Conservation (phyloP, 2,329 filamentous ascomycete species). For the Colletotrichum cuscutae region DNA sequence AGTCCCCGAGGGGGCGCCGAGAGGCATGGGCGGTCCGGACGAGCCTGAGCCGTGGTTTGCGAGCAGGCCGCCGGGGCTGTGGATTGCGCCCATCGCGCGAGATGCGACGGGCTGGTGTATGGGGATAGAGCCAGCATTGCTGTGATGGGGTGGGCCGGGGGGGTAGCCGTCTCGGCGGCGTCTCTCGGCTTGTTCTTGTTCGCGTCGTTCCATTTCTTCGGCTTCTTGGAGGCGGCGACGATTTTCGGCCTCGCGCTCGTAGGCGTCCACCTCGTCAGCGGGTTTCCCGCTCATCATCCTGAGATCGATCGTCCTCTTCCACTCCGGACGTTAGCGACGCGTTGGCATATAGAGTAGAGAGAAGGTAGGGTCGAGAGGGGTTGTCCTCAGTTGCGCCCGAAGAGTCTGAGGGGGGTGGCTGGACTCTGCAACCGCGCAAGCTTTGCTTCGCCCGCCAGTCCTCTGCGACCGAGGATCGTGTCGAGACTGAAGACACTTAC, state of each 20-base stretch:
- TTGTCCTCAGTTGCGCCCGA: constrained; percentile 4
- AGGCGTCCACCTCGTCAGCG: constrained; percentile 34
- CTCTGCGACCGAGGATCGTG: background rate
- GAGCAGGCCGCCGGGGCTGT: constrained; percentile 90
- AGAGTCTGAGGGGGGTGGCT: constrained; percentile 24
- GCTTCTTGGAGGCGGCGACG: constrained; percentile 39
- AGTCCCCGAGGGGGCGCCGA: constrained; percentile 63
- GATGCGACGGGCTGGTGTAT: constrained; percentile 95
- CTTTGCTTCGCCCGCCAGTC: constrained; percentile 17
- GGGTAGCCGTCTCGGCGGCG: constrained; percentile 73
- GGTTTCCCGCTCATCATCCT: constrained; percentile 36
- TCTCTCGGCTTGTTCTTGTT: constrained; percentile 73
- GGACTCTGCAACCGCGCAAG: constrained; percentile 24
- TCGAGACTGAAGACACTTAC: constrained; percentile 19
- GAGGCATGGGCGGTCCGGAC: constrained; percentile 62
- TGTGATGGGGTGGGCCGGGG: constrained; percentile 79
- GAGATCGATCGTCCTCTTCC: constrained; percentile 29
- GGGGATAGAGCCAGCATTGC: constrained; percentile 86
- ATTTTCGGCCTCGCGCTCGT: constrained; percentile 46
- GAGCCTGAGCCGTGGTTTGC: constrained; percentile 76
- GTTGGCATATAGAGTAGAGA: background rate
- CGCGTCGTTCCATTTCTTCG: constrained; percentile 64
- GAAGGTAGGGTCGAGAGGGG: background rate
- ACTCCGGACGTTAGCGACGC: constrained; percentile 4
- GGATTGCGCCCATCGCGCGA: constrained; percentile 82